Conservation (phyloP, 306 rosid genomes). For the Medicago arabica region DNA sequence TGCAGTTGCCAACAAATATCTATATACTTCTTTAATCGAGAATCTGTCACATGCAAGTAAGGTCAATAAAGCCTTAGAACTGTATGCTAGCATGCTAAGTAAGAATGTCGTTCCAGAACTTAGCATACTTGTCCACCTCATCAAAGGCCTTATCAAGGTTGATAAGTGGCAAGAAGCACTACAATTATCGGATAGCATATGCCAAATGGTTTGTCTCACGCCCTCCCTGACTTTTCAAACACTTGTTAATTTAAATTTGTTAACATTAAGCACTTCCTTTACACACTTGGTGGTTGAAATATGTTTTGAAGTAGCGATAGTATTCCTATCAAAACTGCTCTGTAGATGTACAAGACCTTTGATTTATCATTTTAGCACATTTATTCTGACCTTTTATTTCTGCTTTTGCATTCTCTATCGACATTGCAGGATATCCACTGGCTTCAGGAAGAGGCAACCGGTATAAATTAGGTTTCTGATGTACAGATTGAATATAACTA, state of each 20-base stretch:
- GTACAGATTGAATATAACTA: conserved; percentile 30
- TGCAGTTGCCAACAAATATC: conserved; percentile 53
- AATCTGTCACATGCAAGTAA: conserved; percentile 67
- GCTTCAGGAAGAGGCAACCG: conserved; percentile 44
- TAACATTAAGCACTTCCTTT: conserved; percentile 5
- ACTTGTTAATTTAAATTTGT: conserved; percentile 14
- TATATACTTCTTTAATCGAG: conserved; percentile 67
- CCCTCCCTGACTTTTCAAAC: conserved; percentile 34
- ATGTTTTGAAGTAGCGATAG: conserved; percentile 2
- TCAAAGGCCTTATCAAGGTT: conserved; percentile 69
- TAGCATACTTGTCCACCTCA: conserved; percentile 68
- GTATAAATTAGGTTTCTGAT: conserved; percentile 31
- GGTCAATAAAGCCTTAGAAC: conserved; percentile 69
- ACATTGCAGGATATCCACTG: conserved; percentile 49
- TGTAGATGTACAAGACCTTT: conserved; percentile 28
- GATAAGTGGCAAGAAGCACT: conserved; percentile 85
- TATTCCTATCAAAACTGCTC: conserved; percentile 23
- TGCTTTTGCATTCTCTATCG: conserved; percentile 14
- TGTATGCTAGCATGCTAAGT: conserved; percentile 65
- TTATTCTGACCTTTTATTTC: conserved; percentile 23
- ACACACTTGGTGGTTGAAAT: conserved; percentile 3
- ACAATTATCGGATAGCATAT: conserved; percentile 70
- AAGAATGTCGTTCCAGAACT: conserved; percentile 71
- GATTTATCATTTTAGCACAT: conserved; percentile 33
- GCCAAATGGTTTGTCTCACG: conserved; percentile 77